phyloP scores from a whole-genome alignment of 2,329 filamentous ascomycete species.

The Fusarium sp. region DNA sequence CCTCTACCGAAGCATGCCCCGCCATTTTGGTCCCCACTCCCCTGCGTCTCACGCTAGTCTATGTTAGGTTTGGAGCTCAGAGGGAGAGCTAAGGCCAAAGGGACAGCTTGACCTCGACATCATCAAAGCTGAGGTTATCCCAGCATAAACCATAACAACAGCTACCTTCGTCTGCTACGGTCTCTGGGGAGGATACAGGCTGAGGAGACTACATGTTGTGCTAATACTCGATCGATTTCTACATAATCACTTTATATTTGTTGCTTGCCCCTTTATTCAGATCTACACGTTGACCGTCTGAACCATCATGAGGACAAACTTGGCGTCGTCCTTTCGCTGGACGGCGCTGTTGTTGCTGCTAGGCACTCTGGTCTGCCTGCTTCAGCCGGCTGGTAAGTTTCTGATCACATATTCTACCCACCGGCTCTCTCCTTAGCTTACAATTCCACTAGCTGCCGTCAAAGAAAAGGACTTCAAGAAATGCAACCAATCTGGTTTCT shows the following conservation, averaged over 20 bases:
- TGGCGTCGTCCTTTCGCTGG: slow-evolving; percentile 68
- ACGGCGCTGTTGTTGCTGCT: slow-evolving; percentile 69
- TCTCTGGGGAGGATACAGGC: slow-evolving; percentile 5
- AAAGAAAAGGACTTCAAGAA: slow-evolving; percentile 99
- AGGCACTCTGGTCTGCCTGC: slow-evolving; percentile 65
- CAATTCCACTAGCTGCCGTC: slow-evolving; percentile 69
- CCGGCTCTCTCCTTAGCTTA: slow-evolving; percentile 20
- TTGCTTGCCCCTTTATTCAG: slow-evolving; percentile 12
- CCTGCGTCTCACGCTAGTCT: slow-evolving; percentile 40
- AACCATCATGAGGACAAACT: slow-evolving; percentile 59
- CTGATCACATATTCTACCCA: too few species aligned
- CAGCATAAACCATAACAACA: slow-evolving; percentile 27
- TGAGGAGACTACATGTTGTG: slow-evolving; percentile 13
- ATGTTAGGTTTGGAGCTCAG: slow-evolving; percentile 37
- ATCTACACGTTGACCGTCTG: slow-evolving; percentile 29
- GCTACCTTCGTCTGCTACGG: slow-evolving; percentile 11
- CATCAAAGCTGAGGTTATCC: slow-evolving; percentile 38
- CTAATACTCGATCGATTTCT: slow-evolving; percentile 10
- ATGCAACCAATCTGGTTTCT: slow-evolving; percentile 95
- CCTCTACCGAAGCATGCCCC: slow-evolving; percentile 40
- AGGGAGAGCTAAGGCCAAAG: slow-evolving; percentile 25
- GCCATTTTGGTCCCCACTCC: slow-evolving; percentile 35
- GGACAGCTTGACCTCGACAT: slow-evolving; percentile 47
- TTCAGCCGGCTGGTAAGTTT: slow-evolving; percentile 70
- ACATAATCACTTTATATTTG: slow-evolving; percentile 1